Base-by-base conservation (phyloP, 139 green algal genomes). In the Tetradesmus lagerheimii region DNA sequence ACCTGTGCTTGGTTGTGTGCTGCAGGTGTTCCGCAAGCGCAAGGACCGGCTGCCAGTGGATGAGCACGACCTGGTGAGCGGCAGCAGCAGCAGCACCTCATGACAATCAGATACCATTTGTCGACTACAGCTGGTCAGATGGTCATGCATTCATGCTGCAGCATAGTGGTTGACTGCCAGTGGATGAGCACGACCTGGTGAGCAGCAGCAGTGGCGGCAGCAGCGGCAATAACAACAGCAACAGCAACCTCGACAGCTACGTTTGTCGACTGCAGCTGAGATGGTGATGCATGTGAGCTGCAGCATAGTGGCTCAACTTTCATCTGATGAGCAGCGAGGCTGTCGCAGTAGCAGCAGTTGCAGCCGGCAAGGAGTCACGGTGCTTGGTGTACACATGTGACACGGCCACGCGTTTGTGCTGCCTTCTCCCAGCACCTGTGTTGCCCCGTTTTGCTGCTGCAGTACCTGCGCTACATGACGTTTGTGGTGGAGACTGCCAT, bases 391-490 rank as follows among this genome's bases (percentile, higher is more conserved):
- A n/a, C n/a, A n/a, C n/a, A n/a, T n/a, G n/a, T n/a, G n/a, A n/a
- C n/a, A n/a, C n/a, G n/a, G n/a, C n/a, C n/a, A n/a, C n/a, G n/a
- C n/a, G n/a, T n/a, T n/a, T n/a, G n/a, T n/a, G n/a, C n/a, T n/a
- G n/a, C n/a, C n/a, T n/a, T n/a, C n/a, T n/a, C n/a, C n/a, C n/a
- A n/a, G n/a, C n/a, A n/a, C n/a, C n/a, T n/a, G n/a, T n/a, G n/a
- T n/a, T n/a, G n/a, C n/a, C n/a, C n/a, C n/a, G n/a, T 47, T 9
- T 35, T 64, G 39, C 79, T 66, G 29, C 39, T 62, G 57, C 83
- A 87, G 62, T 94, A 93, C 86, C 89, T 94, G 62, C 89, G 89
- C 76, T 93, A 90, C 91, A 77, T 94, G 81, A 86, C 77, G 5
- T 90, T 93, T 67, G 86, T 82, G 62, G 50, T 94, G 45, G 89